Evolutionary conservation across 495 filamentous ascomycete genomes (phyloP).

Genomic region (Hypoxylon cercidicola): DNA sequence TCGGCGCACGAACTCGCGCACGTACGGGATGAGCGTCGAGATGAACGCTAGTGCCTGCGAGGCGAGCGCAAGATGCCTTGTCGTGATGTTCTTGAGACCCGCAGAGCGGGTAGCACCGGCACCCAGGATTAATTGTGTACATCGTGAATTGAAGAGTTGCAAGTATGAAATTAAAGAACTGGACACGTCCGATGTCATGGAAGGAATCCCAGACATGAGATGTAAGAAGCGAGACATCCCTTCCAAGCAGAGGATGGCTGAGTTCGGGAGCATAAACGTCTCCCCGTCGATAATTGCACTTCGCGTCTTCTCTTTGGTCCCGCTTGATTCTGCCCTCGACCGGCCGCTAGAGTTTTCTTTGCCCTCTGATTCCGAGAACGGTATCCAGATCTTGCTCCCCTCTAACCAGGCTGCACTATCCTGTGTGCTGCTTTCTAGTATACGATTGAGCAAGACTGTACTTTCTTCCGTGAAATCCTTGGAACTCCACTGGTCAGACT

Average conservation of each 20-base stretch:
- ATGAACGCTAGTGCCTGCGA: conserved; percentile 92
- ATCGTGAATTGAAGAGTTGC: conserved; percentile 92
- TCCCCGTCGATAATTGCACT: conserved; percentile 85
- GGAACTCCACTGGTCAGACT: conserved; percentile 89
- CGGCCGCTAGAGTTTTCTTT: conserved; percentile 44
- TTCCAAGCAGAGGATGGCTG: conserved; percentile 78
- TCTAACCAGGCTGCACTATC: conserved; percentile 80
- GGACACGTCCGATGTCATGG: conserved; percentile 85
- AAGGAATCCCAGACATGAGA: conserved; percentile 84
- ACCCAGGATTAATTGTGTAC: conserved; percentile 92
- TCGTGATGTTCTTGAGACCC: conserved; percentile 94
- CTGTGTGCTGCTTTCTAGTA: conserved; percentile 81
- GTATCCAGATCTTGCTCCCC: conserved; percentile 76
- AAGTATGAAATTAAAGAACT: conserved; percentile 71
- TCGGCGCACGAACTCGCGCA: conserved; percentile 88
- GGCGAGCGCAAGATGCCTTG: conserved; percentile 92
- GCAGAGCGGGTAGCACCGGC: conserved; percentile 92
- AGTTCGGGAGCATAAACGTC: conserved; percentile 85
- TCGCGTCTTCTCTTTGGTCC: conserved; percentile 73
- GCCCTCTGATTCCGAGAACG: conserved; percentile 54
- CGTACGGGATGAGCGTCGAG: conserved; percentile 84
- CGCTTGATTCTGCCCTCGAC: conserved; percentile 57
- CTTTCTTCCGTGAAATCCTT: conserved; percentile 82
- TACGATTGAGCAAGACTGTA: conserved; percentile 68
- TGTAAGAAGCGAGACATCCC: conserved; percentile 85